Evolutionary conservation across 768 basidiomycete genomes (phyloP).

Genomic region (Termitomyces sp.): DNA sequence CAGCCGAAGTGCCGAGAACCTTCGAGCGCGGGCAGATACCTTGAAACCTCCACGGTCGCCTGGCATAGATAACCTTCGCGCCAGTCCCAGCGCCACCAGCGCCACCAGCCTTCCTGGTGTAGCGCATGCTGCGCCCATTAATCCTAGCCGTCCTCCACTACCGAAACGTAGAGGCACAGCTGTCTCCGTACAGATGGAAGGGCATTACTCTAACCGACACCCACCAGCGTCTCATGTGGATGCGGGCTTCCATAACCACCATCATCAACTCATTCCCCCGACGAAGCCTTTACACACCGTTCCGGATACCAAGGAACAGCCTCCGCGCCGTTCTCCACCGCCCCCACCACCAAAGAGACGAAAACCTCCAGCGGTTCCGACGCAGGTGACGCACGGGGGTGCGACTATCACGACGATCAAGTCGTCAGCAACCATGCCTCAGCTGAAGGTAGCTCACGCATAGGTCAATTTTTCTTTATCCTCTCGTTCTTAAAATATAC

Average conservation of each 20-base stretch:
- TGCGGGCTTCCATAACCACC: slow-evolving; percentile 10
- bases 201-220: slow-evolving; percentile 14
- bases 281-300: neutral
- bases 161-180: slow-evolving; percentile 23
- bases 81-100: slow-evolving; percentile 39
- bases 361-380: slow-evolving; percentile 70
- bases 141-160: slow-evolving; percentile 3
- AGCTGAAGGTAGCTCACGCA: slow-evolving; percentile 1
- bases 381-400: slow-evolving; percentile 43
- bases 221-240: slow-evolving; percentile 5
- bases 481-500: neutral
- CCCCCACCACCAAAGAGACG: slow-evolving; percentile 67
- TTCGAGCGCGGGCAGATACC: slow-evolving; percentile 30
- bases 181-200: slow-evolving; percentile 20
- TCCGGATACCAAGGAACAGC: slow-evolving; percentile 11
- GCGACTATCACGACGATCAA: slow-evolving; percentile 59
- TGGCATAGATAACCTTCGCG: slow-evolving; percentile 26
- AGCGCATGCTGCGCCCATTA: slow-evolving; percentile 9
- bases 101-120: slow-evolving; percentile 28
- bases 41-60: slow-evolving; percentile 27
- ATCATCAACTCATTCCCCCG: slow-evolving; percentile 13
- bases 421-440: slow-evolving; percentile 28
- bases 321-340: slow-evolving; percentile 48
- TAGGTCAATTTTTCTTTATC: neutral
- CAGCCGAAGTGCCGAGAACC: slow-evolving; percentile 64